Conservation (phyloP, 2,329 filamentous ascomycete species). For the Setomelanomma holmii region DNA sequence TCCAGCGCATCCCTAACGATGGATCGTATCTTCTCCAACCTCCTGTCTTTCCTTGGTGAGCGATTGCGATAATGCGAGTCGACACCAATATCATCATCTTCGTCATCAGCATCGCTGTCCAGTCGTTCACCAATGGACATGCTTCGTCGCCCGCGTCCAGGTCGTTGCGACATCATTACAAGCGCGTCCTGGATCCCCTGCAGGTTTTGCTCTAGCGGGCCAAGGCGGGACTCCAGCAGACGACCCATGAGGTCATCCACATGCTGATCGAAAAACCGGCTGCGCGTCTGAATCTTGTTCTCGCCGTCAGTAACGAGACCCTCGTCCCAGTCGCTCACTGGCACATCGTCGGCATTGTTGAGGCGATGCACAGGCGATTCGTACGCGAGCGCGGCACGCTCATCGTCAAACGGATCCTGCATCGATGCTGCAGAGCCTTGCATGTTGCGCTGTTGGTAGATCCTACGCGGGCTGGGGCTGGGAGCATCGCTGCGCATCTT, state of each 20-base stretch:
- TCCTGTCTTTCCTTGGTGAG: constrained; percentile 80
- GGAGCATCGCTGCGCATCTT: constrained; percentile 71
- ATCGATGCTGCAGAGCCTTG: constrained; percentile 45
- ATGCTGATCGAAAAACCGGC: constrained; percentile 87
- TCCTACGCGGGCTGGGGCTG: constrained; percentile 73
- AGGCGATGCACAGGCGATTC: constrained; percentile 68
- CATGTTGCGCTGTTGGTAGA: constrained; percentile 35
- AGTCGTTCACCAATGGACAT: constrained; percentile 69
- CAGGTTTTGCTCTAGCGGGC: constrained; percentile 81
- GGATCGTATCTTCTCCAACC: constrained; percentile 76
- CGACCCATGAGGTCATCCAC: constrained; percentile 86
- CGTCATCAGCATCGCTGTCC: constrained; percentile 93
- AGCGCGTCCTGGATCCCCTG: constrained; percentile 76
- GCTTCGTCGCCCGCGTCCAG: constrained; percentile 66
- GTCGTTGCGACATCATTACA: constrained; percentile 61
- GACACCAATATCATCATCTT: constrained; percentile 74
- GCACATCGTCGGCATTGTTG: constrained; percentile 68
- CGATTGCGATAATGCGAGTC: constrained; percentile 67
- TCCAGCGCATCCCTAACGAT: constrained; percentile 69
- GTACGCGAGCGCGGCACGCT: constrained; percentile 62
- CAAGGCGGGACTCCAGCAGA: constrained; percentile 76
- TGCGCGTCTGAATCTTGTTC: constrained; percentile 79
- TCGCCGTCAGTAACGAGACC: constrained; percentile 78
- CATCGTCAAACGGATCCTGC: constrained; percentile 68
- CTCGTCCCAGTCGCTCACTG: constrained; percentile 91